Percentiles rank a stretch among this genome's conserved stretches.
Conservation (phyloP, 2,329 filamentous ascomycete species). For the Colletotrichum sp. region DNA sequence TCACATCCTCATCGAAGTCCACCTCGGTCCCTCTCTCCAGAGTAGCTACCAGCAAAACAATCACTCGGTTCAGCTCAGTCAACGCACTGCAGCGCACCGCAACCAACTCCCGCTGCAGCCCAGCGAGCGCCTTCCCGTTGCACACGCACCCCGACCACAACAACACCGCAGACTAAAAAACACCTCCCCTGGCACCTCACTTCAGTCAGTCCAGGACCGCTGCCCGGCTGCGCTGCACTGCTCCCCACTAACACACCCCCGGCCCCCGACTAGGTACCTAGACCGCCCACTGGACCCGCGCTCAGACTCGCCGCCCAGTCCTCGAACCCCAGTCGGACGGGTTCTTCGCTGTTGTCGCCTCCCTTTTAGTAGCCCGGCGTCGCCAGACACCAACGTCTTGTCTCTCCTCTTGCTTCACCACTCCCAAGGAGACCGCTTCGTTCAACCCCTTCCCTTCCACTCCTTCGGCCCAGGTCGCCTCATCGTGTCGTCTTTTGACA, state of each 20-base stretch:
- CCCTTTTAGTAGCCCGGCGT: conserved; percentile 19
- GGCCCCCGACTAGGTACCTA: not conserved
- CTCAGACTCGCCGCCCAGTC: conserved; percentile 16
- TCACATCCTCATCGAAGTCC: not conserved
- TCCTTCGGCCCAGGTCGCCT: conserved; percentile 17
- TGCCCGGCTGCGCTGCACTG: not conserved
- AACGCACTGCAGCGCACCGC: not conserved
- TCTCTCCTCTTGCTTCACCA: conserved; percentile 24
- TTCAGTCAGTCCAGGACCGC: not conserved
- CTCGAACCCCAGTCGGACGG: conserved; percentile 18
- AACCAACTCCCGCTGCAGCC: not conserved
- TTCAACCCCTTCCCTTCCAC: conserved; percentile 16
- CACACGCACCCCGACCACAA: not conserved
- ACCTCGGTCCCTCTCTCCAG: not conserved
- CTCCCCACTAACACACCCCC: not conserved
- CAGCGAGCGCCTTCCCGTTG: not conserved
- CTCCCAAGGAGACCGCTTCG: conserved; percentile 26
- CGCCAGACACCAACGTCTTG: conserved; percentile 22
- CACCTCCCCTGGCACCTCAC: not conserved
- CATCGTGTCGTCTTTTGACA: conserved; percentile 20
- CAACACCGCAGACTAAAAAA: not conserved
- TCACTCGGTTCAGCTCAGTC: not conserved
- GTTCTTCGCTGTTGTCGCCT: conserved; percentile 1
- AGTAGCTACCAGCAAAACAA: not conserved
- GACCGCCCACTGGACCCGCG: not conserved